A percentile compares a stretch with the other conserved stretches of the same genome.
phyloP scores from a whole-genome alignment of 129 eudicot species.

The Artemisia annua region DNA sequence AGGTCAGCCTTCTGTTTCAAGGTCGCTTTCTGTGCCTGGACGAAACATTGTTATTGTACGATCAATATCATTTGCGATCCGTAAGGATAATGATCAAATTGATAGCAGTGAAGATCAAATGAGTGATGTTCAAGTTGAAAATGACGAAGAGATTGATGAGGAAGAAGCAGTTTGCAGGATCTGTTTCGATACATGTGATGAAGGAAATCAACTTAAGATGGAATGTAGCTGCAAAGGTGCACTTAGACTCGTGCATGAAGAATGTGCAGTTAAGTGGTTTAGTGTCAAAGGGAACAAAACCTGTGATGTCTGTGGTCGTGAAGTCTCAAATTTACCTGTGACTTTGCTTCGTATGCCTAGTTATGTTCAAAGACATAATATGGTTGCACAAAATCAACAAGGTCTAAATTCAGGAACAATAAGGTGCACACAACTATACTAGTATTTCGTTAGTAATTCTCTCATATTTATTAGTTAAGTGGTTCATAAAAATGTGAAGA shows the following conservation, averaged over 20 bases:
- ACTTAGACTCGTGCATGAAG: conserved; percentile 76
- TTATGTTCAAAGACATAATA: conserved; percentile 45
- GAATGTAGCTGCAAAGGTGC: conserved; percentile 97
- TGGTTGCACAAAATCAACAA: conserved; percentile 41
- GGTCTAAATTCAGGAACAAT: conserved; percentile 35
- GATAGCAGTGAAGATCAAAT: conserved; percentile 47
- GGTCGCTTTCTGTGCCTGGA: conserved; percentile 88
- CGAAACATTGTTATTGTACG: conserved; percentile 74
- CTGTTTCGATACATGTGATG: conserved; percentile 75
- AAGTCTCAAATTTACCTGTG: conserved; percentile 86
- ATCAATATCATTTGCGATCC: conserved; percentile 60
- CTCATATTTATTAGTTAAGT: neutral
- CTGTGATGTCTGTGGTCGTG: conserved; percentile 80
- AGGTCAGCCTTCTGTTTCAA: conserved; percentile 49
- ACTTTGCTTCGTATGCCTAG: conserved; percentile 70
- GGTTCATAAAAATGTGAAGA: neutral
- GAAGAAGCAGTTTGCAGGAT: conserved; percentile 97
- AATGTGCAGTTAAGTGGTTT: conserved; percentile 91
- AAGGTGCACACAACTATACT: conserved; percentile 41
- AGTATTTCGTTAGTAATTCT: neutral
- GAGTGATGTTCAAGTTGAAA: conserved; percentile 47
- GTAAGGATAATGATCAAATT: conserved; percentile 47
- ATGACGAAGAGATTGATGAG: conserved; percentile 90
- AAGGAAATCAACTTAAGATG: conserved; percentile 77
- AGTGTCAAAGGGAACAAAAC: conserved; percentile 63